Percentiles rank a stretch among this genome's conserved stretches.
phyloP scores from a whole-genome alignment of 2,329 filamentous ascomycete genomes.

The Penicillium brasilianum region DNA sequence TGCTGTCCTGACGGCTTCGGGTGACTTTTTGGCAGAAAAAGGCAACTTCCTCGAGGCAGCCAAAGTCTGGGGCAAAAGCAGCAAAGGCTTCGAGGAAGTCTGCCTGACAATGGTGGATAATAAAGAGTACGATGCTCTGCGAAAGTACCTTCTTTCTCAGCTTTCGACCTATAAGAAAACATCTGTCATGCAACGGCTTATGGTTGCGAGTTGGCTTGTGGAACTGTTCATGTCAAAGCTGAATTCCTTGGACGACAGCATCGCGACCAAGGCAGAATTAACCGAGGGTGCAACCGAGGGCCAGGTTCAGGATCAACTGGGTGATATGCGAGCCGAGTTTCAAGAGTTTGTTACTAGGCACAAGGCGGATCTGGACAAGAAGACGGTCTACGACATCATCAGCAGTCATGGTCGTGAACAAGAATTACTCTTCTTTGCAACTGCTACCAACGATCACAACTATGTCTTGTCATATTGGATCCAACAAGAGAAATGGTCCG shows the following conservation, averaged over 20 bases:
- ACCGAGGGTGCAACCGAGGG: conserved; percentile 72
- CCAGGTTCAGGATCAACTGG: conserved; percentile 71
- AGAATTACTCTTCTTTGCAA: conserved; percentile 90
- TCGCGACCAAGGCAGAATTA: conserved; percentile 84
- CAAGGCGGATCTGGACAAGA: conserved; percentile 84
- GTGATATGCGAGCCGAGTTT: conserved; percentile 74
- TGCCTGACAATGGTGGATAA: conserved; percentile 89
- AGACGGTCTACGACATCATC: conserved; percentile 94
- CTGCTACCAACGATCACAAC: conserved; percentile 85
- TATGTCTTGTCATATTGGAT: conserved; percentile 98
- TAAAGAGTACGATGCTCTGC: conserved; percentile 84
- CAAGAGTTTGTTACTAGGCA: conserved; percentile 86
- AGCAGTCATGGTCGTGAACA: conserved; percentile 93
- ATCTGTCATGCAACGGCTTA: conserved; percentile 87
- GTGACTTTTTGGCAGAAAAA: conserved; percentile 82
- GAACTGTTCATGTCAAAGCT: conserved; percentile 98
- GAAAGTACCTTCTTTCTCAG: conserved; percentile 87
- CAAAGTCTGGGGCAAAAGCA: conserved; percentile 89
- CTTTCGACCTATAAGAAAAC: conserved; percentile 80
- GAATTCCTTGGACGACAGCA: conserved; percentile 91
- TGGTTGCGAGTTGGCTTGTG: conserved; percentile 94
- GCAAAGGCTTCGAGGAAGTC: conserved; percentile 95
- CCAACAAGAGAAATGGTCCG: conserved; percentile 87
- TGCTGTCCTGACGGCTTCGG: conserved; percentile 86
- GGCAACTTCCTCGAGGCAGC: conserved; percentile 86